A percentile compares a stretch with the other conserved stretches of the same genome.
These are phyloP conservation scores for Trypanosoma congolense DNA, from an alignment of 208 protist species.

Conservation along the genomic window DNA sequence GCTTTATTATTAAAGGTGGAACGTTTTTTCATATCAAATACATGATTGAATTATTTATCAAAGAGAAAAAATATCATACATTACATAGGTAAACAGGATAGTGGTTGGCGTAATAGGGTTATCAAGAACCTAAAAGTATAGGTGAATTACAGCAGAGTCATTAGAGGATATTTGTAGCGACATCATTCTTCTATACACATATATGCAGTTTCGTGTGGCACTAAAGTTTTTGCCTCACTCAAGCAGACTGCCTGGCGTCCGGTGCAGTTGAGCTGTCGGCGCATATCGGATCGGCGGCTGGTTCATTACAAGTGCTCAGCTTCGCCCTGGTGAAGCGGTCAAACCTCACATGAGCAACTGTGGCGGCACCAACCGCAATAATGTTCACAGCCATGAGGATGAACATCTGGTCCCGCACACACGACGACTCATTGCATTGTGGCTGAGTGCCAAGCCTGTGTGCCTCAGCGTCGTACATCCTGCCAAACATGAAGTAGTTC, in stretches of 20 bases:
- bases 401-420: slow-evolving; percentile 59
- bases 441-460: slow-evolving; percentile 21
- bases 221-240: no score
- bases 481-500: slow-evolving; percentile 81
- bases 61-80: background rate
- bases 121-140: background rate
- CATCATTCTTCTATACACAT: no score
- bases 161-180: no score
- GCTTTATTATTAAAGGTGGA: no score
- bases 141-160: background rate
- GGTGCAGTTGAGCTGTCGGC: slow-evolving; percentile 1
- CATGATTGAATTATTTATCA: background rate
- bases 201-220: no score
- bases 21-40: slow-evolving; percentile 3
- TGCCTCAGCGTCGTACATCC: slow-evolving; percentile 60
- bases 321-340: slow-evolving; percentile 25
- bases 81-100: background rate
- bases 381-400: slow-evolving; percentile 73
- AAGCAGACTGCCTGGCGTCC: slow-evolving; percentile 15
- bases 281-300: background rate
- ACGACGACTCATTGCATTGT: slow-evolving; percentile 40
- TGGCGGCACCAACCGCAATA: slow-evolving; percentile 24
- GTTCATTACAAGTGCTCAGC: background rate
- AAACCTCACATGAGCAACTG: slow-evolving; percentile 53
- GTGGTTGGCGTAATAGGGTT: background rate